Base-by-base conservation (phyloP, 192 early-diverging fungal species). In the Cetraspora pellucida region DNA sequence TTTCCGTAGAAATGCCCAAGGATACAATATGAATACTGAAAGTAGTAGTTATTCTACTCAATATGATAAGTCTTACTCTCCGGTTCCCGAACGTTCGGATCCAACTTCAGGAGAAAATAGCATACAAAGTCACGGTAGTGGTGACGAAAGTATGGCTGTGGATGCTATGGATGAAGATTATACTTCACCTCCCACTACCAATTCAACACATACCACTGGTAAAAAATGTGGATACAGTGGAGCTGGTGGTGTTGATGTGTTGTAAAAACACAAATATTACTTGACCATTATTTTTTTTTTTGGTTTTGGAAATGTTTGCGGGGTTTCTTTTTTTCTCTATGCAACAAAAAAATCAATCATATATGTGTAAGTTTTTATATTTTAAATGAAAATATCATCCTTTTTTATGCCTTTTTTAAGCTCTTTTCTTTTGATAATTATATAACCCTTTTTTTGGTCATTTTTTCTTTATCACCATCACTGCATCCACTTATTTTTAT, bases 1-100 rank as follows among this genome's bases (percentile, higher is more conserved):
- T 66, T 84, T 91, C 71, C 87, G 89, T 70, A 74, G 90, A 58
- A 91, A 91, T 75, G 87, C 87, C 19, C 77, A 72, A 66, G 85
- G 87, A 72, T 91, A 91, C 77, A 80, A 77, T 75, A 17, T 72
- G 9, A 17, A 52, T 37, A 13, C 28, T 16, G 6, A 50, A 16
- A 27, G 31, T 43, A 9, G 10, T 43, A 25, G 31, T 43, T 17
- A 30, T 43, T 2, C 31, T 19, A 25, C 16, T 16, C 13, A 30
- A 19, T 37, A 37, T 30, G 47, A 23, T 72, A 25, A 45, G 23
- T 25, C 66, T 23, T 23, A 37, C 37, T 44, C 63, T 31, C 43
- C 67, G n/a, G 70, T 50, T 31, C 70, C 27, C n/a, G n/a, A n/a
- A n/a, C n/a, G n/a, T 10, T 10, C 45, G 47, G 28, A 31, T 44